Evolutionary conservation across 2,329 filamentous ascomycete species (phyloP), one percentile per base, ranked within the genome.

Genomic region (Cladosporium sp.): DNA sequence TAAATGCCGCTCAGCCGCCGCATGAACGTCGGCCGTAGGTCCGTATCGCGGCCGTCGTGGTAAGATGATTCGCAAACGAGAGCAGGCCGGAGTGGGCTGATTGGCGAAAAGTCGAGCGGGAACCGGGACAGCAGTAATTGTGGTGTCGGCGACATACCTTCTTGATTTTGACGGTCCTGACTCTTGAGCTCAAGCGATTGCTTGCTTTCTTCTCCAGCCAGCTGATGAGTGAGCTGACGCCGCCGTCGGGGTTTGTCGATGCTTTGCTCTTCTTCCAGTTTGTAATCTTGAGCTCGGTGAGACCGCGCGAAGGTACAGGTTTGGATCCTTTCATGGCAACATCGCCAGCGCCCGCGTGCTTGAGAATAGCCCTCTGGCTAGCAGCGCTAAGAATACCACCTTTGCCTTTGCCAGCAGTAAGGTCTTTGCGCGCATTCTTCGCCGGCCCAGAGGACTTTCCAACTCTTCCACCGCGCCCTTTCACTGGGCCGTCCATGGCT

Each of bases 401-500:
- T 31, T 64, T 67, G 23, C 46, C 57, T 28, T 65, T 68, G 28
- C 61, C 59, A 49, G 64, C 63, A n/a, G 56, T 64, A 35, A 64
- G 44, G 69, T 68, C 66, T 65, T 69, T 65, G 55, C 63, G 55
- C 33, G 63, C 44, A 16, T 55, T 55, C 8, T 46, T 46, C 14
- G 56, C 35, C 14, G 55, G 40, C 59, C 66, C 65, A 33, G 65
- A 66, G 40, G 62, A 56, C 65, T 76, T 75, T 61, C 72, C 69
- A 61, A 75, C 56, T 31, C 63, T 71, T 37, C 71, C 69, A 55
- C 69, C 70, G 60, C 74, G 70, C 23, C 71, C 72, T 62, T 73
- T 75, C 35, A 79, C 73, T 40, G 78, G 74, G 60, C 76, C 76
- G 72, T 83, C 85, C 86, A 89, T 89, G 53, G 82, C 79, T 67